Base-by-base conservation (phyloP, 2,329 filamentous ascomycete genomes). In the Beauveria sp. region DNA sequence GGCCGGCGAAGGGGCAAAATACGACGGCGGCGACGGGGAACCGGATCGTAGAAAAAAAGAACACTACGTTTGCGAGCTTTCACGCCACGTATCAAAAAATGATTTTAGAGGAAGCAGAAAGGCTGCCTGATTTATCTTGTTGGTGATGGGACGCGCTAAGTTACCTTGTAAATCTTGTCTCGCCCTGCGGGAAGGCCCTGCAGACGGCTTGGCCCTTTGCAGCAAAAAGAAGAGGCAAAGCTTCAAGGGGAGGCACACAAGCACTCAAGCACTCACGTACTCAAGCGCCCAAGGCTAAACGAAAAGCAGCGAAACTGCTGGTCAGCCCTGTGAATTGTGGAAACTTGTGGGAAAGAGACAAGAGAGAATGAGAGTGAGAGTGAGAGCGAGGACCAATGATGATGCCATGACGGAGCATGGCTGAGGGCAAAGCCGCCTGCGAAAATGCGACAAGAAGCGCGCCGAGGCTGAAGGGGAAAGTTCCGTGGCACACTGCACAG, bases 311-410 rank as follows among this genome's bases (percentile, higher is more conserved):
- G 34, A 4, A 18, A 52, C 26, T 14, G 43, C 26, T 5, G 43
- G 14, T 55, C 58, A 55, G 58, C 58, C 58, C 51, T 60, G 58
- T 47, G 57, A n/a, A 38, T 38, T 38, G 34, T 38, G 34, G 34
- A 16, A 38, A 14, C 12, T 38, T 6, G 34, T 38, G 30, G 40
- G 16, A 12, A 38, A 22, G 20, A 18, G 28, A 18, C 20, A 28
- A 18, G 9, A 14, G n/a, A 28, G 54, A 24, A n/a, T 10, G 20
- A n/a, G 12, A 14, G 34, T 10, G 20, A n/a, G 12, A 14, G 34
- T 16, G 34, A 38, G 34, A 38, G 14, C 34, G 20, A 47, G 26
- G 28, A 3, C 58, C 50, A 60, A 54, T 54, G 58, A 60, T 49
- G 58, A 26, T 38, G 51, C 3, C 43, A 55, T 60, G 58, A 55